These are phyloP conservation scores for Eucalyptus polyanthemos DNA, from an alignment of 345 rosid species.

Conservation along the genomic window DNA sequence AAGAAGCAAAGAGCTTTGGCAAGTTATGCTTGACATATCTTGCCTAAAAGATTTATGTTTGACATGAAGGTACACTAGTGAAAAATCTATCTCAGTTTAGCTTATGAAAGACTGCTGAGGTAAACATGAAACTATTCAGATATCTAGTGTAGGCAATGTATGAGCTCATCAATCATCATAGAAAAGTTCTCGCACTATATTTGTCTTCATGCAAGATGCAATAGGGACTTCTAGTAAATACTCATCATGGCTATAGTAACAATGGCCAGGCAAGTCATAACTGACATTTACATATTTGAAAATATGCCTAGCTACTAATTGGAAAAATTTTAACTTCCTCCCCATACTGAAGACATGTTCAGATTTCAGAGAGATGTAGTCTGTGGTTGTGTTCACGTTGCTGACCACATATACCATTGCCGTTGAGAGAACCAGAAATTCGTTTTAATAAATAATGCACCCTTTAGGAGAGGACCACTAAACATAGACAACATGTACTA, in stretches of 20 bases:
- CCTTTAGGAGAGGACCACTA: not conserved
- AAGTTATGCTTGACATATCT: not conserved
- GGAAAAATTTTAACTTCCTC: not conserved
- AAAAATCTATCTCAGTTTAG: not conserved
- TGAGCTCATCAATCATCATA: not conserved
- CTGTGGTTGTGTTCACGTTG: not conserved
- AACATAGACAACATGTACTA: not conserved
- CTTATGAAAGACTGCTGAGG: not conserved
- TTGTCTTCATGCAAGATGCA: not conserved
- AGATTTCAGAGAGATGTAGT: not conserved
- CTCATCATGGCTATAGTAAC: not conserved
- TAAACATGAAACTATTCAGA: not conserved
- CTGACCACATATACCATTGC: not conserved
- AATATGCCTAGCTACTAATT: not conserved
- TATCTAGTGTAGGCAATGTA: not conserved
- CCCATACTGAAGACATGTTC: not conserved
- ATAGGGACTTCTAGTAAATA: not conserved
- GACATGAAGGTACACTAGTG: not conserved
- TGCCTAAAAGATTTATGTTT: not conserved
- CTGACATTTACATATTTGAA: not conserved
- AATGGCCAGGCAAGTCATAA: not conserved
- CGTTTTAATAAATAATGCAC: not conserved
- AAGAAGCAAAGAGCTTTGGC: not conserved
- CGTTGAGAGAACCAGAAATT: not conserved
- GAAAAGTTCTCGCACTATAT: not conserved